phyloP scores from a whole-genome alignment of 768 basidiomycete species.

The Solioccasus polychromus region DNA sequence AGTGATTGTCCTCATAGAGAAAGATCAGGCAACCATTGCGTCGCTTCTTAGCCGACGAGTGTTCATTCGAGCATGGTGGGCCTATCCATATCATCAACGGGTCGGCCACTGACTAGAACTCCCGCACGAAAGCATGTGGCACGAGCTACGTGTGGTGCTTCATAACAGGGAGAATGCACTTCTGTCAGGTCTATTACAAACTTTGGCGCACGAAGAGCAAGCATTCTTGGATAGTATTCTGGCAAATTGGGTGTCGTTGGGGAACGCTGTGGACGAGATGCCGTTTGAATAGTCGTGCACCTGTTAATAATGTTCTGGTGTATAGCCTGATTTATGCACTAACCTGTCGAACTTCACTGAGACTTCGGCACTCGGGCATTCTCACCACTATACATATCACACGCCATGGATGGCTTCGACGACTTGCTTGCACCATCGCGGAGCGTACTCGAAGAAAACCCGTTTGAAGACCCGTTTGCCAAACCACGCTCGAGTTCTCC shows the following conservation, averaged over 20 bases:
- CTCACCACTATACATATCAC: conserved; percentile 1
- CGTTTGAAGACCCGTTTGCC: conserved; percentile 72
- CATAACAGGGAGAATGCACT: conserved; percentile 89
- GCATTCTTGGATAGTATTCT: conserved; percentile 61
- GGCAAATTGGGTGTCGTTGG: conserved; percentile 72
- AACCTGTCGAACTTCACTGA: too few relatives aligned
- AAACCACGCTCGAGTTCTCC: conserved; percentile 60
- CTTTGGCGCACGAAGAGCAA: conserved; percentile 72
- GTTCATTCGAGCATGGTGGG: conserved; percentile 84
- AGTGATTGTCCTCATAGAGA: conserved; percentile 68
- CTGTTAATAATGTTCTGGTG: not conserved
- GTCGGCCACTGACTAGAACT: conserved; percentile 6
- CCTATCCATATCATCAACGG: not conserved
- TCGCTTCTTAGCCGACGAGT: conserved; percentile 74
- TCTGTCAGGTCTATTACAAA: conserved; percentile 67
- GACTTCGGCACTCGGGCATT: not conserved
- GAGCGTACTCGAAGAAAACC: conserved; percentile 65
- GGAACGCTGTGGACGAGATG: conserved; percentile 74
- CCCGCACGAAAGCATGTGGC: conserved; percentile 73
- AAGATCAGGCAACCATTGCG: conserved; percentile 80
- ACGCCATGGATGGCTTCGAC: conserved; percentile 71
- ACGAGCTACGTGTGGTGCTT: conserved; percentile 88
- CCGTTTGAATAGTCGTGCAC: conserved; percentile 64
- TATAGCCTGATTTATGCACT: conserved; percentile 18
- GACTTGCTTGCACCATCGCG: conserved; percentile 66